Conservation (phyloP, 768 basidiomycete genomes). For the Holtermanniella nyarrowii region DNA sequence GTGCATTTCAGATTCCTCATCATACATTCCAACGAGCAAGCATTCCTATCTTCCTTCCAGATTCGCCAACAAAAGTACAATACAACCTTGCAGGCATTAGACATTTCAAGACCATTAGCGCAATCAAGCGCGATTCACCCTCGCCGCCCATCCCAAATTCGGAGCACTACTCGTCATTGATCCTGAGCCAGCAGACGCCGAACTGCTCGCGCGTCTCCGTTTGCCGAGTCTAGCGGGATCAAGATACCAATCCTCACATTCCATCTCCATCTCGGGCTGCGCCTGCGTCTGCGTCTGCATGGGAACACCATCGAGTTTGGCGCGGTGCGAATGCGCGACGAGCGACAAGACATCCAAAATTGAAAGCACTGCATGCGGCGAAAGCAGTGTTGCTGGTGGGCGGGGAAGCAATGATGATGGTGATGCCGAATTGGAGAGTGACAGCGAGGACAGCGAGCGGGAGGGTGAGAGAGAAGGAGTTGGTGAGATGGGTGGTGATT, state of each 20-base stretch:
- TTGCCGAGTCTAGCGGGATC: slow-evolving; percentile 6
- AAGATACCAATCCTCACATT: slow-evolving; percentile 2
- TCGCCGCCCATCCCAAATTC: too few species aligned
- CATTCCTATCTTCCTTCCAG: too few species aligned
- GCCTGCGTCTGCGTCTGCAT: neutral
- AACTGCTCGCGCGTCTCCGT: slow-evolving; percentile 6
- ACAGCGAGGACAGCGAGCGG: slow-evolving; percentile 1
- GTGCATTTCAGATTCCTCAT: too few species aligned
- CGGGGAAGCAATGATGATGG: slow-evolving; percentile 6
- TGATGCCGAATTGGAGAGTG: slow-evolving; percentile 5
- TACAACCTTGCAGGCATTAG: too few species aligned
- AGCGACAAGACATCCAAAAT: slow-evolving; percentile 16
- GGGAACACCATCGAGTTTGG: slow-evolving; percentile 1
- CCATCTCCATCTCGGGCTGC: too few species aligned
- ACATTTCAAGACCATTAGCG: too few species aligned
- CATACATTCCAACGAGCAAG: too few species aligned
- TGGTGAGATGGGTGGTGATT: slow-evolving; percentile 9
- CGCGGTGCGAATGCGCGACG: slow-evolving; percentile 10
- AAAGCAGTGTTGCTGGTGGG: slow-evolving; percentile 14
- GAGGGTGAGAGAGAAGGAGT: slow-evolving; percentile 9
- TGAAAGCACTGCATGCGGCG: slow-evolving; percentile 26
- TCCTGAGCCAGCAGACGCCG: too few species aligned
- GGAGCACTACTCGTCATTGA: too few species aligned
- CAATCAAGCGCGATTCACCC: too few species aligned
- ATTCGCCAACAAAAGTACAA: too few species aligned